A percentile compares a stretch with the other conserved stretches of the same genome.
phyloP scores from a whole-genome alignment of 2,329 filamentous ascomycete species.

The Thielaviopsis populi region DNA sequence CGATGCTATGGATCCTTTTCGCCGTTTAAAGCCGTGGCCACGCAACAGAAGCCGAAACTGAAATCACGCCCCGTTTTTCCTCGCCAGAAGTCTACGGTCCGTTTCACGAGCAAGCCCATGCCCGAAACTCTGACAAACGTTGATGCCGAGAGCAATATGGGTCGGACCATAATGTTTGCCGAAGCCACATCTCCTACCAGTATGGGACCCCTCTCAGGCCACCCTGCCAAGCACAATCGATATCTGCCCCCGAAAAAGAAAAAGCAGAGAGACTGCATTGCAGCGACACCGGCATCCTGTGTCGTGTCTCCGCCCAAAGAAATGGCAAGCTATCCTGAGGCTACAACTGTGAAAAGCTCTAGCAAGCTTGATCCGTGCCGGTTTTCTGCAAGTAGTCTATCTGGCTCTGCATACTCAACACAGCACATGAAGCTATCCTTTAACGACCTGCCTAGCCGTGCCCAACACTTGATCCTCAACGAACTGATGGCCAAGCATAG shows the following conservation, averaged over 20 bases:
- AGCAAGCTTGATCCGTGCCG: background rate
- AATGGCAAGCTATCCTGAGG: no score
- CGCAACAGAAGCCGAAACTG: conserved; percentile 15
- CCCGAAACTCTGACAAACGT: conserved; percentile 52
- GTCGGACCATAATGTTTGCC: conserved; percentile 63
- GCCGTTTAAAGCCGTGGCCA: background rate
- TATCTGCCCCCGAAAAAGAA: background rate
- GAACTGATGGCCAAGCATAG: conserved; percentile 62
- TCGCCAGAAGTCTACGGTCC: conserved; percentile 37
- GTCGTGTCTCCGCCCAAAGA: background rate
- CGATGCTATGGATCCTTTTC: conserved; percentile 16
- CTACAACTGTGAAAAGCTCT: background rate
- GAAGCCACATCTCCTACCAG: conserved; percentile 24
- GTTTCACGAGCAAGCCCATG: conserved; percentile 59
- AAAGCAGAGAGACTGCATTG: background rate
- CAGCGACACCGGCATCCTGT: background rate
- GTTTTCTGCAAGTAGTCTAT: background rate
- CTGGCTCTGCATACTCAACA: conserved; percentile 35
- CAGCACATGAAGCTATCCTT: conserved; percentile 59
- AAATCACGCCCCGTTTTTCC: conserved; percentile 32
- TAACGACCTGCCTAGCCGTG: conserved; percentile 71
- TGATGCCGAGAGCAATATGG: conserved; percentile 42
- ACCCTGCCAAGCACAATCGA: no score
- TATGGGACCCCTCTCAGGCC: no score
- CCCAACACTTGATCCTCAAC: conserved; percentile 75